phyloP scores from a whole-genome alignment of 2,329 filamentous ascomycete genomes.

The Coniochaeta hoffmannii region DNA sequence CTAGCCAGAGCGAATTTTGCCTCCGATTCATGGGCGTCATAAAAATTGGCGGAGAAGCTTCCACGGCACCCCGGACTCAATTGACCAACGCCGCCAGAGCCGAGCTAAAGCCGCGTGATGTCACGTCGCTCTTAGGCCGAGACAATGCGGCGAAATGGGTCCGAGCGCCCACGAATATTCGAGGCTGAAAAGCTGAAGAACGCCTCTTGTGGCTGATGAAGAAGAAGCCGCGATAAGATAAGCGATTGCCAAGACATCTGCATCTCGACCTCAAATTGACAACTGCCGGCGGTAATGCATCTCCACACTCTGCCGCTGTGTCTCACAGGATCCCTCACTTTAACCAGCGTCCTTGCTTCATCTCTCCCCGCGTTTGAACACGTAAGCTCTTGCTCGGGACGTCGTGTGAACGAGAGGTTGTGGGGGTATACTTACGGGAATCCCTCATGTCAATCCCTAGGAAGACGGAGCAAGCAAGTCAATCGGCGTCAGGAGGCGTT shows the following conservation, averaged over 20 bases:
- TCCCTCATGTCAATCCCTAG: not conserved
- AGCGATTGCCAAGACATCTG: not conserved
- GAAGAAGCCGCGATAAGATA: not conserved
- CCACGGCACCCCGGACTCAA: not conserved
- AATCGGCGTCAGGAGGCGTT: too few relatives aligned
- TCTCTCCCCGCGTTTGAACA: constrained; percentile 4
- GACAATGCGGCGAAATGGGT: not conserved
- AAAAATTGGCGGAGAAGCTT: not conserved
- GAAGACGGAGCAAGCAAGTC: too few relatives aligned
- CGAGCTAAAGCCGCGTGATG: constrained; percentile 1
- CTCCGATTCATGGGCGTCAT: not conserved
- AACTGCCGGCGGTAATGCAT: constrained; percentile 3
- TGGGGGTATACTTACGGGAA: not conserved
- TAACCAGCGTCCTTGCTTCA: not conserved
- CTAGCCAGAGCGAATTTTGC: not conserved
- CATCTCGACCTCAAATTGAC: not conserved
- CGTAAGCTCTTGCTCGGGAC: constrained; percentile 8
- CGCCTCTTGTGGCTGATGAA: not conserved
- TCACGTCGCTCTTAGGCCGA: not conserved
- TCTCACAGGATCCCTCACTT: not conserved
- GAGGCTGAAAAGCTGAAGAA: not conserved
- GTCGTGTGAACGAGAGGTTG: not conserved
- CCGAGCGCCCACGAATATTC: not conserved
- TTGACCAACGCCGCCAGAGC: not conserved
- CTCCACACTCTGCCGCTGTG: not conserved